Evolutionary conservation across 2,329 filamentous ascomycete genomes (phyloP), one percentile per base, ranked within the genome.

Genomic region (Botrytis fabae): DNA sequence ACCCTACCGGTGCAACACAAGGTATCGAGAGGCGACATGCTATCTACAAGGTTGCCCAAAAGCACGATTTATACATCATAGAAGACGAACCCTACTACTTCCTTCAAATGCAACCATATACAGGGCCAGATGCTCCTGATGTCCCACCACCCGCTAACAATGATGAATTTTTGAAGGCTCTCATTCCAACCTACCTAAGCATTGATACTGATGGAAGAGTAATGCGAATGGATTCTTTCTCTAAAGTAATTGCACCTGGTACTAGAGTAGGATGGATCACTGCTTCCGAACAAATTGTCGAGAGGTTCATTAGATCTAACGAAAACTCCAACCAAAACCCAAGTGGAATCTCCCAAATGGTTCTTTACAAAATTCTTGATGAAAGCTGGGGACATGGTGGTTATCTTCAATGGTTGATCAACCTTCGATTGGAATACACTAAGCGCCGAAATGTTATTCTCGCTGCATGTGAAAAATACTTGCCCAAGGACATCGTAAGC

Each of bases 301-400:
- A 97, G 82, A 88, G 92, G 57, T 97, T 75, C 46, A 38, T 74
- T 28, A 70, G 74, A 48, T 93, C 97, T 82, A 91, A 91, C 76
- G 96, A 99, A 82, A 89, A 92, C 35, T 92, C 90, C 57, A 94
- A 91, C 63, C 96, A 99, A 81, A 94, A 93, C 28, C 94, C 96
- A 0, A 91, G 89, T 73, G 96, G 96, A 61, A 88, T 97, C 79
- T 90, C 92, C 0, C 95, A 98, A 83, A 85, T 96, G 35, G 85
- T 95, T 14, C 84, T 98, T 71, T 95, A 93, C 85, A 97, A 97
- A 83, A 85, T 99, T 35, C 86, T 99, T 2, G 96, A 99, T 76
- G 94, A 97, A 82, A 90, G 91, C 68, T 99, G 96, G 96, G 96
- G 95, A 38, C 96, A 99, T 80, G 87, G 89, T 60, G 95, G 95